Percentiles rank a stretch among this genome's conserved stretches.
These are phyloP conservation scores for Porcisia deanei DNA, from an alignment of 208 protist species.

Conservation along the genomic window DNA sequence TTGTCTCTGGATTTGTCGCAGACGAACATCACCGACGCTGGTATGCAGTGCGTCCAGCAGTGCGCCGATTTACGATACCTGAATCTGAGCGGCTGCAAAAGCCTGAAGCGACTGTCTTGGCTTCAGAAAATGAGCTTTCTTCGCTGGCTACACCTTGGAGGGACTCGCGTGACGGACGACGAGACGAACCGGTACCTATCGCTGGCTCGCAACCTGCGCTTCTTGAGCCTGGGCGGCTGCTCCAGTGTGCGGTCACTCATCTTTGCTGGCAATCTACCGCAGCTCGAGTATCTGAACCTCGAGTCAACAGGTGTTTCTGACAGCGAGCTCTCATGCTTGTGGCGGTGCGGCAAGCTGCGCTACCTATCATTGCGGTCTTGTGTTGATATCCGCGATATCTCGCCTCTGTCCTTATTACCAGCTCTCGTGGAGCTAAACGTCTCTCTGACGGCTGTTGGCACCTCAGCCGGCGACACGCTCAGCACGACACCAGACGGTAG, in stretches of 20 bases:
- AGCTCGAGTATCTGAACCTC: constrained; percentile 50
- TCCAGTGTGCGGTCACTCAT: constrained; percentile 20
- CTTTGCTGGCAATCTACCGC: constrained; percentile 30
- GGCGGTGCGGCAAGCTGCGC: constrained; percentile 29
- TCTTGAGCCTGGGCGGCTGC: constrained; percentile 58
- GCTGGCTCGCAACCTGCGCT: constrained; percentile 29
- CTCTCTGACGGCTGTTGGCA: constrained; percentile 25
- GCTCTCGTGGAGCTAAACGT: constrained; percentile 55
- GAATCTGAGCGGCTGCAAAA: constrained; percentile 44
- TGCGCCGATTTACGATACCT: constrained; percentile 53
- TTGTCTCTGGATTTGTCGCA: constrained; percentile 53
- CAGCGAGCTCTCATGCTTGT: constrained; percentile 30
- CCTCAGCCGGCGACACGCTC: neutral
- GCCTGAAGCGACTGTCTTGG: constrained; percentile 39
- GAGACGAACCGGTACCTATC: constrained; percentile 24
- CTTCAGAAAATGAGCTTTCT: constrained; percentile 32
- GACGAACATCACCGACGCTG: constrained; percentile 39
- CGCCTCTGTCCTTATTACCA: constrained; percentile 27
- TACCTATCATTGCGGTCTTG: constrained; percentile 57
- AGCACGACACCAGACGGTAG: neutral
- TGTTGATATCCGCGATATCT: constrained; percentile 37
- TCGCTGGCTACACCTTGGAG: constrained; percentile 46
- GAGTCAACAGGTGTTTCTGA: constrained; percentile 52
- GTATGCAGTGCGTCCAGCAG: constrained; percentile 24
- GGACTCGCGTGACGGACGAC: constrained; percentile 45